A percentile compares a stretch with the other conserved stretches of the same genome.
Evolutionary conservation across 495 filamentous ascomycete genomes (phyloP).

Genomic region (Penicillium crystallinum): DNA sequence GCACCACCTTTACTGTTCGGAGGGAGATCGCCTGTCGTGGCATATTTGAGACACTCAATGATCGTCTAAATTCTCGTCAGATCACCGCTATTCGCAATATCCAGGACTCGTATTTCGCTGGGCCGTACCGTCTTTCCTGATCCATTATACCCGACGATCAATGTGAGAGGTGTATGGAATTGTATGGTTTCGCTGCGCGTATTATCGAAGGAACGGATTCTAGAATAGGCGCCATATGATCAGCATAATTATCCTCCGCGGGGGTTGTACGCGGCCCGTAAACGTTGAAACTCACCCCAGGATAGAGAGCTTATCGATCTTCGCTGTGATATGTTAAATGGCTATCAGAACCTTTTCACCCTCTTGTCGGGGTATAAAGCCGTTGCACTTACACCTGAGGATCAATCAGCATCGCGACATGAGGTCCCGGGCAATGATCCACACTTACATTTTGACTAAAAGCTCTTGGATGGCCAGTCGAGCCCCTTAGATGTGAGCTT

Average conservation of each 20-base stretch:
- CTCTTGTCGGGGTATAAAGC: background rate
- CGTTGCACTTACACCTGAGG: constrained; percentile 28
- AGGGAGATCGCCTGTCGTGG: constrained; percentile 87
- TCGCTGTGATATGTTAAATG: constrained; percentile 38
- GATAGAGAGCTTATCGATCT: constrained; percentile 86
- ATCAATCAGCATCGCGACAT: constrained; percentile 15
- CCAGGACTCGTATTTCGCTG: background rate
- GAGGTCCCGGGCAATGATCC: constrained; percentile 1
- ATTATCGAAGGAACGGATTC: constrained; percentile 89
- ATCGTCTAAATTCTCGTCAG: constrained; percentile 59
- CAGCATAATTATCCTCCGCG: constrained; percentile 3
- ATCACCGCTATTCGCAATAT: background rate
- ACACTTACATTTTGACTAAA: constrained; percentile 21
- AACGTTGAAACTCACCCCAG: constrained; percentile 50
- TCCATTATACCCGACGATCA: constrained; percentile 96
- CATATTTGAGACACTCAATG: constrained; percentile 98
- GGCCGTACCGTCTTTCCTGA: constrained; percentile 79
- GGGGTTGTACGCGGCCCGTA: background rate
- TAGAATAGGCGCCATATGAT: constrained; percentile 20
- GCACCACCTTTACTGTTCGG: constrained; percentile 92
- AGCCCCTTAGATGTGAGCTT: background rate
- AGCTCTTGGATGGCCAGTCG: background rate
- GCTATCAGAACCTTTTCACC: constrained; percentile 6
- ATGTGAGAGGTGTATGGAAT: constrained; percentile 83
- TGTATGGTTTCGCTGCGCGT: constrained; percentile 71